Conservation (phyloP, 805 yeast species). For the Dipodascus albidus region DNA sequence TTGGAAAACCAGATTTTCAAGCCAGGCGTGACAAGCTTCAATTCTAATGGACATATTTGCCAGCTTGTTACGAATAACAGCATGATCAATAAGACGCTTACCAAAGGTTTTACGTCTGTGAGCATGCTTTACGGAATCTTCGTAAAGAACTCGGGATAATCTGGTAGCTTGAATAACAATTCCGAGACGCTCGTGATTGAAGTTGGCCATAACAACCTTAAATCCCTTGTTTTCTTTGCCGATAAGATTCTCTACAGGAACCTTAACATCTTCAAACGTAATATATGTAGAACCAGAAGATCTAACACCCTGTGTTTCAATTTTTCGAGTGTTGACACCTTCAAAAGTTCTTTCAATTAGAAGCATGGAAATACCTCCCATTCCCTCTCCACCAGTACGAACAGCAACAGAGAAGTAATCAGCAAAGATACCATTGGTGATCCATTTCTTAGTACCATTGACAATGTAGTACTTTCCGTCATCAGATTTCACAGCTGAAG, state of each 20-base stretch:
- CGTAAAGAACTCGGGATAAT: constrained; percentile 27
- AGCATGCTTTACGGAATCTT: constrained; percentile 31
- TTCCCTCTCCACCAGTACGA: constrained; percentile 32
- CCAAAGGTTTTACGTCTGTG: constrained; percentile 33
- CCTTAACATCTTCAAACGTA: constrained; percentile 33
- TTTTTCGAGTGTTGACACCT: constrained; percentile 27
- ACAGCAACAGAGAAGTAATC: constrained; percentile 35
- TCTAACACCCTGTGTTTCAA: constrained; percentile 31
- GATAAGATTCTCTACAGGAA: constrained; percentile 30
- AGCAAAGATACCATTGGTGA: constrained; percentile 32
- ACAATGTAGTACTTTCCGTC: constrained; percentile 31
- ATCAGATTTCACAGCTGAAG: constrained; percentile 27
- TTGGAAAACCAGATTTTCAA: constrained; percentile 28
- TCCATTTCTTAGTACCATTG: constrained; percentile 35
- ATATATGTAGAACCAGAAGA: constrained; percentile 31
- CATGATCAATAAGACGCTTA: constrained; percentile 29
- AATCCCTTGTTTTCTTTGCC: constrained; percentile 32
- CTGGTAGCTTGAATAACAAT: constrained; percentile 30
- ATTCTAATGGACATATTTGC: constrained; percentile 31
- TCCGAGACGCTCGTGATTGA: constrained; percentile 34
- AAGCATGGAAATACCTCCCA: constrained; percentile 30
- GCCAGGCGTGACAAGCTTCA: constrained; percentile 31
- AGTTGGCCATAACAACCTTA: constrained; percentile 32
- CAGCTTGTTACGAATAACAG: constrained; percentile 31
- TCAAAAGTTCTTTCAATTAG: constrained; percentile 28